Evolutionary conservation across 441 rosid species (phyloP).

Genomic region (Populus hybrid): DNA sequence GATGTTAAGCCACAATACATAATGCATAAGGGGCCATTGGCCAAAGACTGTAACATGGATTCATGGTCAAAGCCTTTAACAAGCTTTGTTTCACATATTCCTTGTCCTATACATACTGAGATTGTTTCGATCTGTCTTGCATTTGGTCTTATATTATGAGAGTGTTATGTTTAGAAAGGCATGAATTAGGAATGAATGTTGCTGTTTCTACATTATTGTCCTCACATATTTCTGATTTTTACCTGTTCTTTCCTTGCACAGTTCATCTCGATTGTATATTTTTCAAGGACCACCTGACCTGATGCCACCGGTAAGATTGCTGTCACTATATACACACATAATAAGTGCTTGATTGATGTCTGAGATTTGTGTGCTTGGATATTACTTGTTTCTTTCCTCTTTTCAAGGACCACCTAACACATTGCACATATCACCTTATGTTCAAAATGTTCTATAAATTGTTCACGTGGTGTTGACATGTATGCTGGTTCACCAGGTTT

Average conservation of each 20-base stretch:
- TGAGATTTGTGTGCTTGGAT: background rate
- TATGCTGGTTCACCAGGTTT: background rate
- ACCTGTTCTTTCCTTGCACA: slow-evolving; percentile 27
- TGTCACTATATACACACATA: slow-evolving; percentile 3
- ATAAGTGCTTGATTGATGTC: slow-evolving; percentile 5
- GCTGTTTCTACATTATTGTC: background rate
- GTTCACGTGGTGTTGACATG: background rate
- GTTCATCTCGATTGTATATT: slow-evolving; percentile 82
- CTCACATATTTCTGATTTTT: background rate
- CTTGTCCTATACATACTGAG: background rate
- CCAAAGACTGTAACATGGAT: background rate
- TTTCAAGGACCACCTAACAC: background rate
- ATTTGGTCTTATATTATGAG: background rate
- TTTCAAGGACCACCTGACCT: slow-evolving; percentile 90
- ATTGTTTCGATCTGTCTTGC: background rate
- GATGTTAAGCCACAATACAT: background rate
- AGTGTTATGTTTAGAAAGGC: background rate
- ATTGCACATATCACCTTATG: background rate
- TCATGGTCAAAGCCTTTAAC: slow-evolving; percentile 1
- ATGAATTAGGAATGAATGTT: background rate
- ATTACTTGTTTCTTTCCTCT: background rate
- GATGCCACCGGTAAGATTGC: slow-evolving; percentile 76
- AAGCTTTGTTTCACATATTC: background rate
- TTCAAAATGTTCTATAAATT: background rate
- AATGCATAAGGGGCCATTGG: background rate